Evolutionary conservation across 108 stramenopile species (phyloP).

Genomic region (Pseudonitzschia pungens): DNA sequence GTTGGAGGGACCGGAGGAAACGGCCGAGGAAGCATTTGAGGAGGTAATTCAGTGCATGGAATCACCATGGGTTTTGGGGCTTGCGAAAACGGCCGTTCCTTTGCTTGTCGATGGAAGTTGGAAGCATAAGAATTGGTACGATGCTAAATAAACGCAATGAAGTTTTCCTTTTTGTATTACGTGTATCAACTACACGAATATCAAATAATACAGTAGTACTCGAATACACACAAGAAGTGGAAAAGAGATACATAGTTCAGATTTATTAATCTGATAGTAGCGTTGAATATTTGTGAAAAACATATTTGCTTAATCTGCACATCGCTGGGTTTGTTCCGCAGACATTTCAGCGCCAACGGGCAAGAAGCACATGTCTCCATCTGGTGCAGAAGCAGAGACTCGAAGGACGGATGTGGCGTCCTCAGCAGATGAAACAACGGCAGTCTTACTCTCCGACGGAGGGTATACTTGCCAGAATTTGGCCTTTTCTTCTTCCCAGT

Average conservation of each 20-base stretch:
- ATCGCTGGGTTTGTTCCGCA: conserved; percentile 78
- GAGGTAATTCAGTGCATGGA: conserved; percentile 94
- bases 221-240: too few relatives aligned
- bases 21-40: conserved; percentile 90
- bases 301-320: conserved; percentile 60
- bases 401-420: conserved; percentile 29
- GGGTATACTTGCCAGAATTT: conserved; percentile 93
- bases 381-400: conserved; percentile 79
- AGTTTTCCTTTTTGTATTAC: too few relatives aligned
- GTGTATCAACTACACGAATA: too few relatives aligned
- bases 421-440: conserved; percentile 50
- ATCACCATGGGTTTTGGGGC: conserved; percentile 91
- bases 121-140: conserved; percentile 95
- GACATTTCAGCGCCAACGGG: conserved; percentile 70
- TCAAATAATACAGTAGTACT: too few relatives aligned
- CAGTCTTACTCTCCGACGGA: conserved; percentile 70
- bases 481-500: conserved; percentile 77
- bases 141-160: conserved; percentile 80
- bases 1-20: conserved; percentile 98
- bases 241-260: too few relatives aligned
- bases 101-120: conserved; percentile 93
- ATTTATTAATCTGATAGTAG: conserved; percentile 1
- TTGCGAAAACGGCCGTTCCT: conserved; percentile 85
- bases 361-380: conserved; percentile 82
- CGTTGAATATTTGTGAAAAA: background rate